phyloP scores from a whole-genome alignment of 495 filamentous ascomycete species.

The Neurospora pannonica region DNA sequence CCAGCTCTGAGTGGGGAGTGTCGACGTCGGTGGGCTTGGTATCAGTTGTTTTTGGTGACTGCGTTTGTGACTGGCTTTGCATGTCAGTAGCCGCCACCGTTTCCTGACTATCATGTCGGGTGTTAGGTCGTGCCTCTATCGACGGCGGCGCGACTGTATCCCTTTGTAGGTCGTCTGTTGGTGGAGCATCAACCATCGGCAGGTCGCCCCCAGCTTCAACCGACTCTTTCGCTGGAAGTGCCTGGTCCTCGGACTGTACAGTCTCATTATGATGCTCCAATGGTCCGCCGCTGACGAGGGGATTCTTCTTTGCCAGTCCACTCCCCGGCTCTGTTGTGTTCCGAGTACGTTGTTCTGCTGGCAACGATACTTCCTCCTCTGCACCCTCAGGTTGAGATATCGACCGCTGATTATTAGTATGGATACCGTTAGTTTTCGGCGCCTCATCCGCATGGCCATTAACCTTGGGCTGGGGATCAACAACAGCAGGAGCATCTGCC shows the following conservation, averaged over 20 bases:
- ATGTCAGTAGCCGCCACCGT: constrained; percentile 27
- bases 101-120: constrained; percentile 21
- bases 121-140: constrained; percentile 11
- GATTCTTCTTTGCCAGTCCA: not conserved
- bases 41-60: constrained; percentile 52
- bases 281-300: not conserved
- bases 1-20: constrained; percentile 53
- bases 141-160: constrained; percentile 14
- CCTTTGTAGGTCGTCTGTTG: not conserved
- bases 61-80: constrained; percentile 35
- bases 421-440: not conserved
- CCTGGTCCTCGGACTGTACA: not conserved
- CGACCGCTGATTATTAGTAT: not conserved
- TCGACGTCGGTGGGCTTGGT: constrained; percentile 62
- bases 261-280: not conserved
- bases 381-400: not conserved
- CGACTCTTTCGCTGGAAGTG: constrained; percentile 14
- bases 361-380: not conserved
- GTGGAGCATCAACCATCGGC: constrained; percentile 32
- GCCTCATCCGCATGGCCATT: not conserved
- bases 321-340: not conserved
- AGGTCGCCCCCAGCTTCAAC: constrained; percentile 39
- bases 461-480: constrained; percentile 15
- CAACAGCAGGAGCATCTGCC: constrained; percentile 22
- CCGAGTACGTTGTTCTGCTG: not conserved